Evolutionary conservation across 352 stramenopile genomes (phyloP).

Genomic region (Globisporangium paroecandrum): DNA sequence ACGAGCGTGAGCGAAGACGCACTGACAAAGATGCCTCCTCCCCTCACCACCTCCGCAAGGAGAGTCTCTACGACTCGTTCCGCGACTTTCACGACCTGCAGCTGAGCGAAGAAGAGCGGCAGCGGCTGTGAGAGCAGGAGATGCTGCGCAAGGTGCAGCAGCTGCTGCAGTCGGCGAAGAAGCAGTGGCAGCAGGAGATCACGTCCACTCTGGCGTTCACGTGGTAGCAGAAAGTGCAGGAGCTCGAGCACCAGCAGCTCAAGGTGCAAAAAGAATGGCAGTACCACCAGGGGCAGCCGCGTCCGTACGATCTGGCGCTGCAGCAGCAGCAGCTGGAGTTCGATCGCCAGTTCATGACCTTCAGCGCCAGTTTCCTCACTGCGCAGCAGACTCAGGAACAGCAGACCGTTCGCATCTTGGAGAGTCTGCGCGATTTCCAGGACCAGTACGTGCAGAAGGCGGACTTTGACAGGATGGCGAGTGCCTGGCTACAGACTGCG

Average conservation of each 20-base stretch:
- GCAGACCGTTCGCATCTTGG: constrained; percentile 18
- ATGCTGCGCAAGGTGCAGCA: constrained; percentile 41
- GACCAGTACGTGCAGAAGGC: constrained; percentile 25
- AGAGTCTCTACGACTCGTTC: constrained; percentile 45
- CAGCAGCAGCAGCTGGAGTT: constrained; percentile 30
- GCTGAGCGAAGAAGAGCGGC: constrained; percentile 28
- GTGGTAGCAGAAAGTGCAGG: constrained; percentile 9
- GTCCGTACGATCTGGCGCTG: not conserved
- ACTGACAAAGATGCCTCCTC: not conserved
- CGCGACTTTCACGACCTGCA: constrained; percentile 51
- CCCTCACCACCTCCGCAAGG: constrained; percentile 10
- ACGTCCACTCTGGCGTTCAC: not conserved
- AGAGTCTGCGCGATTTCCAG: constrained; percentile 19
- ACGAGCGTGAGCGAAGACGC: not conserved
- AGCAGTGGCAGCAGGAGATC: constrained; percentile 14
- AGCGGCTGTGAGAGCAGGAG: constrained; percentile 29
- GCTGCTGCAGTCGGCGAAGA: constrained; percentile 27
- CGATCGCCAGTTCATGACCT: constrained; percentile 21
- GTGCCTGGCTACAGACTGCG: constrained; percentile 40
- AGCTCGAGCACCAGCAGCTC: constrained; percentile 15
- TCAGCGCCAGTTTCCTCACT: constrained; percentile 22
- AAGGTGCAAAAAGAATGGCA: constrained; percentile 18
- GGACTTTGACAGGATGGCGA: constrained; percentile 27
- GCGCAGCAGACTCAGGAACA: constrained; percentile 31
- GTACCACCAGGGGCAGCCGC: constrained; percentile 22